Percentiles rank a stretch among this genome's conserved stretches.
Conservation (phyloP, 2,329 filamentous ascomycete species). For the Calonectria multiphialidica region DNA sequence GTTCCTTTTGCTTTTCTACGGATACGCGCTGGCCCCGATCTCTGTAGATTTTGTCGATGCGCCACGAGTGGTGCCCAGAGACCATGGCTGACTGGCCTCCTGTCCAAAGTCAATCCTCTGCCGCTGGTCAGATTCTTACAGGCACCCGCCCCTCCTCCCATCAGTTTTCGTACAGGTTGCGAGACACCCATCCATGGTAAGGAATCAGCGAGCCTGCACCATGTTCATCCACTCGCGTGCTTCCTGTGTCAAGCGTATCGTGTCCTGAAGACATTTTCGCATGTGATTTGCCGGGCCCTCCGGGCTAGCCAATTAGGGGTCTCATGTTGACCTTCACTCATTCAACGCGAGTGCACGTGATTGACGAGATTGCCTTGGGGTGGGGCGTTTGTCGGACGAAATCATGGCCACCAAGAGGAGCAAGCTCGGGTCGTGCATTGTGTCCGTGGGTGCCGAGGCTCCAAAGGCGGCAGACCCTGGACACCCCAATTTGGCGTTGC, state of each 20-base stretch:
- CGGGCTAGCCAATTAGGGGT: conserved; percentile 36
- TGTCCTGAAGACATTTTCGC: conserved; percentile 38
- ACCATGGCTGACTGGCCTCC: background rate
- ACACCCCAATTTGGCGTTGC: background rate
- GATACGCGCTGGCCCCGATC: background rate
- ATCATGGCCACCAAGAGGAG: conserved; percentile 20
- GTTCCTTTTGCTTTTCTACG: background rate
- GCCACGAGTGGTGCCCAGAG: background rate
- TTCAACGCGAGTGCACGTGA: conserved; percentile 34
- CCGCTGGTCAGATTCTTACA: background rate
- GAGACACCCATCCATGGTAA: background rate
- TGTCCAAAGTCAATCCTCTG: background rate
- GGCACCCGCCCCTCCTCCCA: conserved; percentile 13
- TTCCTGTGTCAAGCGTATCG: conserved; percentile 17
- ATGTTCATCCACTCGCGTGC: background rate
- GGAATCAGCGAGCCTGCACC: background rate
- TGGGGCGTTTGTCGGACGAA: background rate
- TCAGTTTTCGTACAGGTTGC: background rate
- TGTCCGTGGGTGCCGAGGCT: conserved; percentile 22
- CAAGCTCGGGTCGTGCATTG: background rate
- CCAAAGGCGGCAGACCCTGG: background rate
- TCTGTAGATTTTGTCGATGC: conserved; percentile 2
- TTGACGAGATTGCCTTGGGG: conserved; percentile 23
- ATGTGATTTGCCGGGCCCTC: conserved; percentile 49
- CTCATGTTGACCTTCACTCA: conserved; percentile 20